Conservation (phyloP, 768 basidiomycete species). For the Agrocybe pediades region DNA sequence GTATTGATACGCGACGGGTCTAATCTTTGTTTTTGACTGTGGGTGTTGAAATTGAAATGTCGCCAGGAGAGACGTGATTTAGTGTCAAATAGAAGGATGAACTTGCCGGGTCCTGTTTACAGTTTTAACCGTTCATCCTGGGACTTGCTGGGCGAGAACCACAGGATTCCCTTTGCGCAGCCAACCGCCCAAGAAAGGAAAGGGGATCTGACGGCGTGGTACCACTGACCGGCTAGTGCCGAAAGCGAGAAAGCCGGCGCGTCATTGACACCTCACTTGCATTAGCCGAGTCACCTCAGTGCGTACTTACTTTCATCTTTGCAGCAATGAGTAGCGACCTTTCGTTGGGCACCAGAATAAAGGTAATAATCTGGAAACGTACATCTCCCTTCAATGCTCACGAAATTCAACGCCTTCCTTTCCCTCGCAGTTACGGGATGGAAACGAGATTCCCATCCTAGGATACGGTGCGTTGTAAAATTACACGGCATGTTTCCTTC, state of each 20-base stretch:
- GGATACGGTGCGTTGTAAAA: slow-evolving; percentile 49
- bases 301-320: too few relatives aligned
- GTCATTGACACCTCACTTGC: too few relatives aligned
- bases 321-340: not conserved
- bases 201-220: not conserved
- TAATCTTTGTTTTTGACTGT: too few relatives aligned
- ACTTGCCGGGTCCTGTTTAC: too few relatives aligned
- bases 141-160: too few relatives aligned
- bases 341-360: slow-evolving; percentile 1
- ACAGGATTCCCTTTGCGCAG: too few relatives aligned
- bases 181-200: not conserved
- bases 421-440: slow-evolving; percentile 20
- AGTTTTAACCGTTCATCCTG: too few relatives aligned
- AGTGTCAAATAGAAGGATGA: too few relatives aligned
- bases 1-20: too few relatives aligned
- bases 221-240: not conserved
- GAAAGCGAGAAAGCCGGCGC: too few relatives aligned
- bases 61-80: too few relatives aligned
- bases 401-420: not conserved
- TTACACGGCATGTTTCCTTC: slow-evolving; percentile 2
- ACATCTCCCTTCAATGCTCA: not conserved
- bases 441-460: slow-evolving; percentile 51
- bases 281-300: not conserved
- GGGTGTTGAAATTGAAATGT: too few relatives aligned
- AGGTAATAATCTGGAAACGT: not conserved